These are phyloP conservation scores for Ambrosia hybrid DNA, from an alignment of 140 eudicot species.

Conservation along the genomic window DNA sequence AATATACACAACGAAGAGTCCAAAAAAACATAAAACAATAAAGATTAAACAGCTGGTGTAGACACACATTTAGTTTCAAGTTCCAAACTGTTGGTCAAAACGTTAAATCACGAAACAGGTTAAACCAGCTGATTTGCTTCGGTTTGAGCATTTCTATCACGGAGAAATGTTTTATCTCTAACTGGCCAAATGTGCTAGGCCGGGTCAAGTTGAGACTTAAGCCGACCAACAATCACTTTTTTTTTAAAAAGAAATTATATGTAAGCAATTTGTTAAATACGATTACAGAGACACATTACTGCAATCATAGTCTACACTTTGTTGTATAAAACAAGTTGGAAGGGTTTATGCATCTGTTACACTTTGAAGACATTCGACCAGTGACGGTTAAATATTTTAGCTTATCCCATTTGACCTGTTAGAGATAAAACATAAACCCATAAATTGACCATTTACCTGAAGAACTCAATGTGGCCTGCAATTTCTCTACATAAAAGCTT, in stretches of 20 bases:
- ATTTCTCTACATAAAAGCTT: constrained; percentile 83
- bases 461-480: constrained; percentile 75
- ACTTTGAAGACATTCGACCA: not conserved
- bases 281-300: not conserved
- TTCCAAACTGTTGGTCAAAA: not conserved
- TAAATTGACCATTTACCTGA: constrained; percentile 30
- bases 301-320: not conserved
- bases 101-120: not conserved
- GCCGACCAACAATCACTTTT: no score
- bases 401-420: not conserved
- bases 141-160: not conserved
- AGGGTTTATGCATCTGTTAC: no score
- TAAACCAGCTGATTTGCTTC: not conserved
- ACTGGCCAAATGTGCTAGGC: no score
- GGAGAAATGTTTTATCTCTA: no score
- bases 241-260: not conserved
- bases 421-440: not conserved
- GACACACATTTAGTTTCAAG: not conserved
- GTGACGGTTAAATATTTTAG: not conserved
- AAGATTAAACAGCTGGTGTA: not conserved
- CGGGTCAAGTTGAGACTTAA: no score
- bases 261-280: not conserved
- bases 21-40: not conserved
- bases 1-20: not conserved
- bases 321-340: not conserved